Evolutionary conservation across 2,329 filamentous ascomycete species (phyloP), one percentile per base, ranked within the genome.

Genomic region (Claviceps monticola): DNA sequence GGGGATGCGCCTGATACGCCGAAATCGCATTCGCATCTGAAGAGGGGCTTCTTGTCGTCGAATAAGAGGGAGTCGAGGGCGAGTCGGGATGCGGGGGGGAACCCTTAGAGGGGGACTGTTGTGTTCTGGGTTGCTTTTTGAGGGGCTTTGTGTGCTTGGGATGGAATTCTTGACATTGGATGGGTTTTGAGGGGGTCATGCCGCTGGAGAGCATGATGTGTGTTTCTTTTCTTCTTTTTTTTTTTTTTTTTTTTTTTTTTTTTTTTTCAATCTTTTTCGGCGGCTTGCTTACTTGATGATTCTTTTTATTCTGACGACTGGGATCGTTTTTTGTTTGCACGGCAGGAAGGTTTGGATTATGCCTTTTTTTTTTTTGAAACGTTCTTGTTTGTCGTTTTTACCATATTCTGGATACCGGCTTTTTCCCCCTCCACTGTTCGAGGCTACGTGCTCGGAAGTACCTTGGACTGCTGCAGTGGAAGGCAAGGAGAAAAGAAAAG

Each of bases 31-130:
- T 62, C 70, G 2, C 62, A 67, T 26, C 60, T 78, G 49, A 71
- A 78, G 48, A 71, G 74, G 55, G 77, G 75, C 61, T 76, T 82
- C 61, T 60, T 82, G 61, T 76, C 82, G 61, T 60, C 82, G 56
- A 70, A 72, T 60, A 80, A 79, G 67, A 69, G 73, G 51, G 73
- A 75, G 21, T 57, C 63, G 36, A 65, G 69, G 41, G 53, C 55
- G 29, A 66, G 72, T 58, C 68, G 76, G 46, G 76, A 81, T 53
- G 57, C 62, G 38, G 67, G 69, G 48, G 67, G 68, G 42, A 66
- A 68, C 57, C 57, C 66, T 44, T 67, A 58, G 57, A 50, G 55
- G 50, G 54, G 54, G 42, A 49, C 38, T 13, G 54, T 49, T 37
- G 53, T 56, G 26, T 53, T 57, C 43, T 55, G 41, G 52, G 52